phyloP scores from a whole-genome alignment of 2,329 filamentous ascomycete species.

The Colletotrichum agaves region DNA sequence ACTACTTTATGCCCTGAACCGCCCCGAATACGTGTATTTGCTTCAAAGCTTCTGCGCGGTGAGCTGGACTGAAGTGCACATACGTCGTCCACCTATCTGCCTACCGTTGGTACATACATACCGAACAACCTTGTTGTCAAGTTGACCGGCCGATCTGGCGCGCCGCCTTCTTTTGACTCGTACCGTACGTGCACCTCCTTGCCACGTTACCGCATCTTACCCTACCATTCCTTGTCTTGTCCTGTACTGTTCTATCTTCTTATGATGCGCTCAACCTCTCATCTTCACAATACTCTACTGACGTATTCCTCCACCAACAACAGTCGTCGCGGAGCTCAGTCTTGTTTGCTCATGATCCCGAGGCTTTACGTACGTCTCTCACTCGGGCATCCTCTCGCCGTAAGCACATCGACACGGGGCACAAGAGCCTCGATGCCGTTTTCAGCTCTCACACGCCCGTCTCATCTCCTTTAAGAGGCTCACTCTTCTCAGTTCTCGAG shows the following conservation, averaged over 20 bases:
- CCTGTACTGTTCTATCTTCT: slow-evolving; percentile 4
- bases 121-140: slow-evolving; percentile 10
- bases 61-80: slow-evolving; percentile 17
- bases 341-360: slow-evolving; percentile 16
- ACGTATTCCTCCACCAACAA: background rate
- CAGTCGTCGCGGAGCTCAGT: background rate
- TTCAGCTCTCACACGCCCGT: slow-evolving; percentile 14
- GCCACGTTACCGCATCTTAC: slow-evolving; percentile 7
- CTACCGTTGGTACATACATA: background rate
- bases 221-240: slow-evolving; percentile 18
- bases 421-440: slow-evolving; percentile 5
- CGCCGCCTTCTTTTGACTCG: slow-evolving; percentile 10
- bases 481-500: background rate
- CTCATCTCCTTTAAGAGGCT: background rate
- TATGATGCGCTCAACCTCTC: slow-evolving; percentile 4
- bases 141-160: slow-evolving; percentile 7
- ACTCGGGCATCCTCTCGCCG: background rate
- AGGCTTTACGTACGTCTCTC: background rate
- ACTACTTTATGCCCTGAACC: slow-evolving; percentile 19
- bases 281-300: background rate
- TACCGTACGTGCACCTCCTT: slow-evolving; percentile 24
- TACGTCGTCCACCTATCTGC: background rate
- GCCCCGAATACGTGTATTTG: slow-evolving; percentile 32
- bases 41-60: slow-evolving; percentile 16
- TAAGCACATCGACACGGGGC: background rate